Evolutionary conservation across 2,329 filamentous ascomycete genomes (phyloP).

Genomic region (Trichoderma pleuroti): DNA sequence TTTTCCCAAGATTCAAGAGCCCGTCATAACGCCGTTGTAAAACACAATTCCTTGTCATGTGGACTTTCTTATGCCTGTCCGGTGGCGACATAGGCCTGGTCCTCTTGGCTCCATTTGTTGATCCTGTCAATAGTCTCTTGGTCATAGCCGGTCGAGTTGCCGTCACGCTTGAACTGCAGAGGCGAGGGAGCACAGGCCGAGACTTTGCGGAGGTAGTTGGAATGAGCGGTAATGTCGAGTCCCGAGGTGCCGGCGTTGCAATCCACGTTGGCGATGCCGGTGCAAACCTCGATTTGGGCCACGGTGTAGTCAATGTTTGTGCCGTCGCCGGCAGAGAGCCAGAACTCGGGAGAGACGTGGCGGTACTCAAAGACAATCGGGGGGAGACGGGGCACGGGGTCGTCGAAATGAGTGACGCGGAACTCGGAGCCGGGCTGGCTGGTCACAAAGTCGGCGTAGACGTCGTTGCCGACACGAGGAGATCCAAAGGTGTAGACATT

Average conservation of each 20-base stretch:
- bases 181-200: constrained; percentile 36
- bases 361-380: constrained; percentile 57
- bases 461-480: constrained; percentile 60
- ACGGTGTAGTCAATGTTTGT: constrained; percentile 37
- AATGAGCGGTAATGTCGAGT: constrained; percentile 45
- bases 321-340: constrained; percentile 43
- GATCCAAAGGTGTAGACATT: constrained; percentile 66
- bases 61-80: constrained; percentile 11
- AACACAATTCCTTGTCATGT: background rate
- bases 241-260: constrained; percentile 52
- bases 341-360: constrained; percentile 70
- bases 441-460: constrained; percentile 52
- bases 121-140: constrained; percentile 39
- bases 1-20: background rate
- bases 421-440: constrained; percentile 51
- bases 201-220: constrained; percentile 47
- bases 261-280: constrained; percentile 42
- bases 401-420: constrained; percentile 64
- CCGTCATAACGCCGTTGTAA: background rate
- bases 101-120: constrained; percentile 35
- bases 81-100: constrained; percentile 30
- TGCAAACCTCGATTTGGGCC: constrained; percentile 44
- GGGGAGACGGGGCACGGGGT: constrained; percentile 66
- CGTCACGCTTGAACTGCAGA: constrained; percentile 27
- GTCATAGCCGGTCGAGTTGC: constrained; percentile 28